Evolutionary conservation across 805 yeast genomes (phyloP).

Genomic region (Vanderwaltozyma polyspora): DNA sequence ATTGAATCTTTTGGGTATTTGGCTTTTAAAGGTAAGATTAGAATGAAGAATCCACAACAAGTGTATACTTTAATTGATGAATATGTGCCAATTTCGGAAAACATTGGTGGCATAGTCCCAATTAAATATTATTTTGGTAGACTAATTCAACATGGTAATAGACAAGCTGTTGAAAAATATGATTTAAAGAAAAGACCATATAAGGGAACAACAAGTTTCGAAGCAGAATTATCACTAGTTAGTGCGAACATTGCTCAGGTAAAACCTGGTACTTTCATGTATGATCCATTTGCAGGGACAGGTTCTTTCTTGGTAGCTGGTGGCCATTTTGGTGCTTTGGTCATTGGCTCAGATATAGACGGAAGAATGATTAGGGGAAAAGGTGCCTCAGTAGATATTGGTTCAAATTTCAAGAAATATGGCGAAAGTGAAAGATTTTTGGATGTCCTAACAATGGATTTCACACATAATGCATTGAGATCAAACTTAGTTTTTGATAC

Average conservation of each 20-base stretch:
- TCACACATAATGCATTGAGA: constrained; percentile 80
- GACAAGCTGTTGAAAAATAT: constrained; percentile 61
- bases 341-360: constrained; percentile 87
- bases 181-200: constrained; percentile 75
- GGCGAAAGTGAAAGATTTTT: constrained; percentile 44
- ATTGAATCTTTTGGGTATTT: constrained; percentile 66
- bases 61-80: constrained; percentile 66
- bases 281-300: constrained; percentile 95
- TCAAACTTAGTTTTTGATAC: constrained; percentile 52
- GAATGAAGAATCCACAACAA: constrained; percentile 66
- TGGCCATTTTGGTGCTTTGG: constrained; percentile 68
- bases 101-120: constrained; percentile 38
- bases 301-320: constrained; percentile 90
- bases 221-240: constrained; percentile 80
- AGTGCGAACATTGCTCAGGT: constrained; percentile 83
- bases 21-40: constrained; percentile 64
- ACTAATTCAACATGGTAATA: constrained; percentile 48
- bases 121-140: constrained; percentile 63
- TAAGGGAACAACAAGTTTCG: constrained; percentile 95
- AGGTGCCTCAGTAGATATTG: constrained; percentile 34
- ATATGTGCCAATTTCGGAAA: constrained; percentile 40
- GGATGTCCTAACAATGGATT: constrained; percentile 85
- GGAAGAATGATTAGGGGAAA: constrained; percentile 65
- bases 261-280: constrained; percentile 50
- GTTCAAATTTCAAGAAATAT: constrained; percentile 67